Evolutionary conservation across 768 basidiomycete genomes (phyloP).

Genomic region (Austroboletus festivus): DNA sequence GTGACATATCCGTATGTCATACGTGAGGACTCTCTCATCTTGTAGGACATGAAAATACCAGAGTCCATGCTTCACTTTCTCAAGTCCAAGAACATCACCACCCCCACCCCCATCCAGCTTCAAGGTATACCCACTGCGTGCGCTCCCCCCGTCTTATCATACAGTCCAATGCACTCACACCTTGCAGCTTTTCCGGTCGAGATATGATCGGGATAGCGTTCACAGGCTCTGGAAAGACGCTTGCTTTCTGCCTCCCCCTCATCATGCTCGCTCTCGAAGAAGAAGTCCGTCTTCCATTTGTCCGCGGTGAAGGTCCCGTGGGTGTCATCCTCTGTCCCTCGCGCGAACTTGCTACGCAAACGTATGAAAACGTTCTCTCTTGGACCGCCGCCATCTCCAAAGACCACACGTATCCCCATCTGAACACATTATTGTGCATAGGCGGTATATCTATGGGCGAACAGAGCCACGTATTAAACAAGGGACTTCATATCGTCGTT

Average conservation of each 20-base stretch:
- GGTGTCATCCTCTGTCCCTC: constrained; percentile 96
- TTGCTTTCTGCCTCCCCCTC: constrained; percentile 96
- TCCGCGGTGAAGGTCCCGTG: constrained; percentile 95
- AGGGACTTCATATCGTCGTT: constrained; percentile 92
- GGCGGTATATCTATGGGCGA: constrained; percentile 98
- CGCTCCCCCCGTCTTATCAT: constrained; percentile 27
- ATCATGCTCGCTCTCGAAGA: constrained; percentile 97
- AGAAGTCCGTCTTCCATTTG: constrained; percentile 84
- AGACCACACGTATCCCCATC: constrained; percentile 75
- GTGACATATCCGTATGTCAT: constrained; percentile 3
- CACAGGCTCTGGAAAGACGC: constrained; percentile 97
- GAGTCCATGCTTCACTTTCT: constrained; percentile 78
- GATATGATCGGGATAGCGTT: constrained; percentile 99
- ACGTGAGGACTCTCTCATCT: constrained; percentile 10
- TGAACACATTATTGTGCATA: constrained; percentile 90
- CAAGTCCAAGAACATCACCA: constrained; percentile 77
- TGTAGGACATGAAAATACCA: constrained; percentile 98
- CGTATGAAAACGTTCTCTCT: constrained; percentile 86
- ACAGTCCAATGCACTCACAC: constrained; percentile 3
- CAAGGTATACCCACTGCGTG: constrained; percentile 97
- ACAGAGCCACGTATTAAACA: constrained; percentile 87
- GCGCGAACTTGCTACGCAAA: constrained; percentile 94
- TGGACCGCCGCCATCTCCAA: constrained; percentile 85
- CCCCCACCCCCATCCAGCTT: constrained; percentile 80
- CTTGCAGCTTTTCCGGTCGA: constrained; percentile 79